Evolutionary conservation across 1,284 basidiomycete species (phyloP), one percentile per base, ranked within the genome.

Genomic region (Chalciporus piperatoides): DNA sequence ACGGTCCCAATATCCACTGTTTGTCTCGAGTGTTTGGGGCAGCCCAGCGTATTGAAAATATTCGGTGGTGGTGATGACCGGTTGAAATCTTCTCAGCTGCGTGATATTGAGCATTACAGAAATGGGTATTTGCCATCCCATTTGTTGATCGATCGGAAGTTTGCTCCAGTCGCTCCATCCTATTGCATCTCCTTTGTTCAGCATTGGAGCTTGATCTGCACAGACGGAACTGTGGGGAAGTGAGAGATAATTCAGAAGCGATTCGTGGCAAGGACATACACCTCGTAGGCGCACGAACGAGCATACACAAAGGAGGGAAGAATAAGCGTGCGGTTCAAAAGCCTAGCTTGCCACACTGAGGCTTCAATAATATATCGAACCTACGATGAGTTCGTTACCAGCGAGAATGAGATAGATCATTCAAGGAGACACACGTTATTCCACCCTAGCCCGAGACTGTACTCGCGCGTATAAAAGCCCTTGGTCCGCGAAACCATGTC

Each of bases 301-400:
- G 74, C 72, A 48, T 73, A 75, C 30, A 74, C 62, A 43, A 67
- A 65, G 6, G 67, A 67, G 12, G 72, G 71, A 3, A 75, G 51
- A 23, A 74, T 61, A 24, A 74, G 59, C 2, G 68, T 71, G 25
- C 73, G 65, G 37, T 68, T 67, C 21, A 72, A 51, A 10, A 73
- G 52, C 25, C 58, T 57, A 15, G 71, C 70, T 52, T 74, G 69
- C 12, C 68, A 49, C 9, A 63, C 52, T 6, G 70, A 61, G 15
- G 71, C 63, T 41, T 74, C 72, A 53, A 75, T 63, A 51, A 72
- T 70, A 49, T 72, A 69, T 25, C 70, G 62, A 51, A 72, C 59
- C 70, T 71, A 12, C 9, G 43, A 40, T 10, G 43, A 40, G 17
- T 3, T 2, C n/a, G 2, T 1, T 59, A 17, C 51, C 49, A 38